Conservation (phyloP, 495 filamentous ascomycete genomes). For the Aspergillus steynii region DNA sequence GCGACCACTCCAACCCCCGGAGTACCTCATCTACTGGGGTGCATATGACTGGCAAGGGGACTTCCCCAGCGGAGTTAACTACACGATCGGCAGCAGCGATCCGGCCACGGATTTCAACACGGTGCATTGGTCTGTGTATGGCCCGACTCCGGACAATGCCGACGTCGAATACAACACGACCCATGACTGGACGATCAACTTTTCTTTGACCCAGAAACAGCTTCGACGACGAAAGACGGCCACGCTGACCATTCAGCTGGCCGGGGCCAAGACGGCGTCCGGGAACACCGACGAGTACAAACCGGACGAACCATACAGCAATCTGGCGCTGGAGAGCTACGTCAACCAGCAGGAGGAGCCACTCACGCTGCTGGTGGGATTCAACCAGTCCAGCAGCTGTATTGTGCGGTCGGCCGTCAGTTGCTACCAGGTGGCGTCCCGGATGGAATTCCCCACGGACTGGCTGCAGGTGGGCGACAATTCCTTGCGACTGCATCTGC, state of each 20-base stretch:
- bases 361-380: constrained; percentile 27
- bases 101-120: constrained; percentile 50
- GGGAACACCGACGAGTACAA: constrained; percentile 58
- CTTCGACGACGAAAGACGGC: constrained; percentile 29
- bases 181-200: constrained; percentile 56
- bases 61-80: constrained; percentile 53
- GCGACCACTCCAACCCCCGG: constrained; percentile 46
- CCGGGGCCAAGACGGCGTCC: constrained; percentile 55
- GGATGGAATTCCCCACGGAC: constrained; percentile 47
- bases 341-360: constrained; percentile 28
- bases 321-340: constrained; percentile 40
- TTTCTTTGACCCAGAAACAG: constrained; percentile 36
- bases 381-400: constrained; percentile 47
- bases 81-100: constrained; percentile 50
- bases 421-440: constrained; percentile 56
- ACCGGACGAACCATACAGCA: constrained; percentile 42
- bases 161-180: constrained; percentile 38
- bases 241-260: constrained; percentile 57
- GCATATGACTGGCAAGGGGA: constrained; percentile 54
- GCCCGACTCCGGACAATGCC: constrained; percentile 42
- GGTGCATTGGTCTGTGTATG: constrained; percentile 57
- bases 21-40: constrained; percentile 58
- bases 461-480: constrained; percentile 49
- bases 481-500: constrained; percentile 49
- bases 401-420: constrained; percentile 55